Evolutionary conservation across 2,329 filamentous ascomycete genomes (phyloP), one percentile per base, ranked within the genome.

Genomic region (Chalaropsis ovoidea): DNA sequence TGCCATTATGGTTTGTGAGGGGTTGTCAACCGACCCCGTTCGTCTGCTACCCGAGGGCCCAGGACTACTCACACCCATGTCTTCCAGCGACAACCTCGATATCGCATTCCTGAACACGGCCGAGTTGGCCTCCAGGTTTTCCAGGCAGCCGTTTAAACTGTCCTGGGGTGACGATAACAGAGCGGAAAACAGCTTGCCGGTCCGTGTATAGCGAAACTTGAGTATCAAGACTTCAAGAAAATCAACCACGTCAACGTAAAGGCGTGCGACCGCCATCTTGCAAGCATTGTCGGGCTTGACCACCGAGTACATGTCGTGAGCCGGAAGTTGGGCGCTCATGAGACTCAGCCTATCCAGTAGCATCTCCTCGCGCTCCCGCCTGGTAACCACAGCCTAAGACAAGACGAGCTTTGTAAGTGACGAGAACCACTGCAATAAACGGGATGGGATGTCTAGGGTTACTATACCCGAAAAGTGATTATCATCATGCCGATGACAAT

Each of bases 21-120:
- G 1, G 72, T 80, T 0, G 72, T 81, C 1, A 80, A 80, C 67
- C 73, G 79, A 17, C 77, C 80, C 0, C 76, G 81, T 15, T 60
- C 77, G 81, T 64, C 73, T 82, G 0, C 74, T 27, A n/a, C 42
- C 54, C 24, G 24, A 5, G 31, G 56, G 43, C 1, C 13, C 7
- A 52, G 13, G 13, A n/a, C 45, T 62, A 54, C 27, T 52, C 35
- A 15, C 31, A 35, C 27, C 19, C 24, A 19, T 24, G 17, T n/a
- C 42, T n/a, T 52, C 64, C 1, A n/a, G 24, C 3, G 45, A 19
- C 15, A 62, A 19, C n/a, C 35, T 58, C 15, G 17, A 24, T 6
- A 58, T 45, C 8, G 65, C 65, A 6, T 63, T 24, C 49, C 42
- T 62, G 5, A 66, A 61, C 17, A 27, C 61, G 5, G 56, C 22